Evolutionary conservation across 2,329 filamentous ascomycete genomes (phyloP), one percentile per base, ranked within the genome.

Genomic region (Gyromitra esculenta): DNA sequence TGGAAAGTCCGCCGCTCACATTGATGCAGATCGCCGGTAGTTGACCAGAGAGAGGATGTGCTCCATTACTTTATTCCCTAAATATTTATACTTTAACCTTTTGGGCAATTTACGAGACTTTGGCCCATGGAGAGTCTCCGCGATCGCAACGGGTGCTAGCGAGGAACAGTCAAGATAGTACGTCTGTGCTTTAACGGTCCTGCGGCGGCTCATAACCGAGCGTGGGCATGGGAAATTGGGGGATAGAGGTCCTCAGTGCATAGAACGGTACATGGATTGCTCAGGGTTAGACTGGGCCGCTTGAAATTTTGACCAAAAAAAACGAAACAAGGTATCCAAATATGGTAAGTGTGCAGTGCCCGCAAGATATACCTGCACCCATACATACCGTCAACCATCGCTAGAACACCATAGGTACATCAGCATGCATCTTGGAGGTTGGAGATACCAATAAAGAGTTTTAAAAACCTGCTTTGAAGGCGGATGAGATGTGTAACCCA

Each of bases 71-170:
- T 15, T 45, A 13, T 45, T 11, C 9, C 15, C 15, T 45, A 15
- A 15, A 45, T 15, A 15, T 45, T 45, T 45, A 45, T 45, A 45
- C 15, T 45, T 45, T 45, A 15, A 45, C 11, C 43, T 45, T 45
- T 45, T 45, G 15, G 43, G 43, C 8, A 45, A 15, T 45, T 31
- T 4, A 31, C 25, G 43, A 11, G 3, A 15, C 15, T 45, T 45
- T 45, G 8, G 13, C 15, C 43, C 50, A 52, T 52, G 50, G 48
- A 15, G 50, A n/a, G n/a, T 52, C 71, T 56, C 68, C 45, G 71
- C 63, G 45, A 69, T 68, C 60, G 25, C 13, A 74, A 74, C 71
- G 71, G 71, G 71, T 56, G 37, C 71, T 74, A 74, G 57, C 25
- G 45, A 62, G 35, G n/a, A 45, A 62, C 37, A 60, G 43, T 63